A percentile compares a stretch with the other conserved stretches of the same genome.
phyloP scores from a whole-genome alignment of 768 basidiomycete species.

The Sporobolomyces phaffii region DNA sequence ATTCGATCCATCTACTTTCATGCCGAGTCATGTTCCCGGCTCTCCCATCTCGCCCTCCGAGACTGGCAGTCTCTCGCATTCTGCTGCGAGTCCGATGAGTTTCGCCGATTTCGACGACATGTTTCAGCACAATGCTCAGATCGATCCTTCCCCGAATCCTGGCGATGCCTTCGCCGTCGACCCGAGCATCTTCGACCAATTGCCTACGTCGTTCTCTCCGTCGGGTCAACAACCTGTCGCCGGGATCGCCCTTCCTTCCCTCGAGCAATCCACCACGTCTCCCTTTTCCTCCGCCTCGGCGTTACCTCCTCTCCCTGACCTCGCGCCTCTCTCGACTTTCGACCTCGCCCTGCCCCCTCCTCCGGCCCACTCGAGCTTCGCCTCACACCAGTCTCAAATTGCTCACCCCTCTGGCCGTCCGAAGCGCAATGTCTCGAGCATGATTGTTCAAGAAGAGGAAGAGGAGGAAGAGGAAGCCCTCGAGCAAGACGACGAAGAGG shows the following conservation, averaged over 20 bases:
- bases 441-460: slow-evolving; percentile 13
- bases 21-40: slow-evolving; percentile 35
- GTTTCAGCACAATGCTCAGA: not conserved
- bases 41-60: slow-evolving; percentile 34
- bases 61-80: slow-evolving; percentile 14
- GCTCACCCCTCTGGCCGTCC: slow-evolving; percentile 15
- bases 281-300: not conserved
- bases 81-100: slow-evolving; percentile 19
- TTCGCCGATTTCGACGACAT: slow-evolving; percentile 34
- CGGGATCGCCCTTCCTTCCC: not conserved
- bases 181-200: slow-evolving; percentile 18
- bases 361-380: not conserved
- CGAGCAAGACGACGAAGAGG: not conserved
- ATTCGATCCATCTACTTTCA: slow-evolving; percentile 32
- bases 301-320: not conserved
- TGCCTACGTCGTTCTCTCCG: not conserved
- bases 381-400: not conserved
- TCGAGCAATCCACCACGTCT: not conserved
- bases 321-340: not conserved
- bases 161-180: slow-evolving; percentile 26
- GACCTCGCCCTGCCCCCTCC: slow-evolving; percentile 3
- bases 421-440: slow-evolving; percentile 20
- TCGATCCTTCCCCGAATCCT: not conserved
- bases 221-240: not conserved
- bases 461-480: not conserved